phyloP scores from a whole-genome alignment of 768 basidiomycete species.

The Tubosaeta sp. region DNA sequence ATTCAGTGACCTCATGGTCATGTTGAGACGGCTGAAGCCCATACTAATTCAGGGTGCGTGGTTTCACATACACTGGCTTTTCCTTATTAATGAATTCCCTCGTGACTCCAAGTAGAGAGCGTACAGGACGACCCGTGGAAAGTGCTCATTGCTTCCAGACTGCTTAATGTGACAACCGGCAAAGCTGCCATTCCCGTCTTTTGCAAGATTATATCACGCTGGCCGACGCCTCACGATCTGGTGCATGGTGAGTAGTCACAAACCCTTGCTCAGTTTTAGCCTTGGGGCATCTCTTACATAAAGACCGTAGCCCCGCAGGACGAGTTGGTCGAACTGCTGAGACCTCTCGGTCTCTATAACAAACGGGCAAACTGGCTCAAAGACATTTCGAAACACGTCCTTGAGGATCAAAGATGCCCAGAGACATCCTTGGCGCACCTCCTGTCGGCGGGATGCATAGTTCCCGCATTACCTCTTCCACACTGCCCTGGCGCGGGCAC shows the following conservation, averaged over 20 bases:
- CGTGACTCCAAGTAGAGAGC: conserved; percentile 35
- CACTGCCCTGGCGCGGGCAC: conserved; percentile 62
- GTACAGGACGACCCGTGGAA: conserved; percentile 63
- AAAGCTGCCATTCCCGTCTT: conserved; percentile 63
- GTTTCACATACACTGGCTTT: not conserved
- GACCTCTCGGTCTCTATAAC: conserved; percentile 56
- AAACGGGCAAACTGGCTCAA: conserved; percentile 55
- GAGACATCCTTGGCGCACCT: not conserved
- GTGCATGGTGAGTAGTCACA: conserved; percentile 42
- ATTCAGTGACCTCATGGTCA: conserved; percentile 22
- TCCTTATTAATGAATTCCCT: not conserved
- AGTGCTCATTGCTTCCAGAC: conserved; percentile 58
- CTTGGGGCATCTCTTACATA: not conserved
- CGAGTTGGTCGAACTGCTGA: conserved; percentile 45
- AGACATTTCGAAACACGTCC: conserved; percentile 47
- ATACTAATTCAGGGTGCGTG: conserved; percentile 30
- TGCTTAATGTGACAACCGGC: conserved; percentile 70
- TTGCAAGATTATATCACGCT: conserved; percentile 49
- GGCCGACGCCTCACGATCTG: conserved; percentile 55
- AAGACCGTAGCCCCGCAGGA: conserved; percentile 35
- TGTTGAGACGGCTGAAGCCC: conserved; percentile 28
- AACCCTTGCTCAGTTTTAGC: not conserved
- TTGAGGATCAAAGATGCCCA: conserved; percentile 31
- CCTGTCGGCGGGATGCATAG: not conserved
- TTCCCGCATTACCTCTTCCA: conserved; percentile 45